These are phyloP conservation scores for Sherardia arvensis DNA, from an alignment of 257 asterid genomes.

Conservation along the genomic window DNA sequence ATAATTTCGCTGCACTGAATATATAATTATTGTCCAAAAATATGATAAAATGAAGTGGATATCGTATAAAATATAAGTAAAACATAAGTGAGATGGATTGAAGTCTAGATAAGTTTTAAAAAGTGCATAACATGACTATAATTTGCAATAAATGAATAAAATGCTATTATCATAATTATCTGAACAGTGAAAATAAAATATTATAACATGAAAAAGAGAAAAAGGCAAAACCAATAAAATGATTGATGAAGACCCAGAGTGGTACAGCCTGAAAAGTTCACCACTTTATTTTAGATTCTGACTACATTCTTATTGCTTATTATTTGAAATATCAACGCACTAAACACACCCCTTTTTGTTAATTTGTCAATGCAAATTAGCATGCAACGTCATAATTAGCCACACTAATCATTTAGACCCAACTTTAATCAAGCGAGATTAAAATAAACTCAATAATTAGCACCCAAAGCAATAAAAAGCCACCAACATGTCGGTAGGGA, in stretches of 20 bases:
- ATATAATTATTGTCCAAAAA: no score
- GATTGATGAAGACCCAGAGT: background rate
- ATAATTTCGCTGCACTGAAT: no score
- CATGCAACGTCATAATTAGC: background rate
- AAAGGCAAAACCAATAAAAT: background rate
- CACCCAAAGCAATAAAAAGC: background rate
- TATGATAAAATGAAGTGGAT: no score
- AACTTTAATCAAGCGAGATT: background rate
- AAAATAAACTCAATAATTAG: background rate
- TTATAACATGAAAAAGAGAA: background rate
- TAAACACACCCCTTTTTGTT: background rate
- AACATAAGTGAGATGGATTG: no score
- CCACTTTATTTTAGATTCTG: background rate
- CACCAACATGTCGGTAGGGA: background rate
- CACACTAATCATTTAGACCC: background rate
- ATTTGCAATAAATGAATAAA: no score
- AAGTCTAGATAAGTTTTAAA: no score
- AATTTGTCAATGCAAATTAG: slow-evolving; percentile 5
- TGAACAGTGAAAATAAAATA: no score
- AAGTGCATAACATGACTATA: no score
- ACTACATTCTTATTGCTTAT: background rate
- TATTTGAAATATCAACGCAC: slow-evolving; percentile 2
- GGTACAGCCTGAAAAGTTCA: slow-evolving; percentile 1
- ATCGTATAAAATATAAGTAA: no score
- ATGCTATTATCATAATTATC: no score